Base-by-base conservation (phyloP, 2,329 filamentous ascomycete genomes). In the Aureobasidium melanogenum region DNA sequence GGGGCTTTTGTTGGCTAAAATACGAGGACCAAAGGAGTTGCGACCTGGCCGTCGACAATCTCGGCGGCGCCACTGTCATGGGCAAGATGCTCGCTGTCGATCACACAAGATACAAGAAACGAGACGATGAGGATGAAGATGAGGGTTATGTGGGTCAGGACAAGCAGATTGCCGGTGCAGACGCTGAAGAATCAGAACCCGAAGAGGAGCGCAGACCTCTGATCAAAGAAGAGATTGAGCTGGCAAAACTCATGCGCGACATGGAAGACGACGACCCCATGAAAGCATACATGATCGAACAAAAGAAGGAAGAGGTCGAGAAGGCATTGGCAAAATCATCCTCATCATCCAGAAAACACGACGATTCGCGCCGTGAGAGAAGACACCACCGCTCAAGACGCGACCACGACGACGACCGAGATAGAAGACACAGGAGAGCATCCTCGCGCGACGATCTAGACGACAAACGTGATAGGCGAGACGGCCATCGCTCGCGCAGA, bases 11-110 rank as follows among this genome's bases (percentile, higher is more conserved):
- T 2, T 99, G 94, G 82, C 82, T 99, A 62, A 99, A 99, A 72
- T 99, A 97, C 75, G 94, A 99, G 73, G 93, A 99, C 74, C 94
- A 99, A 78, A 83, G 93, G 67, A 97, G 92, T 76, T 95, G 90
- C 64, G 93, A 97, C 74, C 78, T 99, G 44, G 94, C 95, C 0
- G 95, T 99, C 10, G 94, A 99, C 76, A 99, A 99, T 73, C 78
- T 99, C 5, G 89, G 91, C 41, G 94, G 94, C 34, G 88, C 92
- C 9, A 88, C 86, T 32, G 86, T 99, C 19, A 80, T 89, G 71
- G 92, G 91, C 2, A 82, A 92, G 44, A 75, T 93, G 62, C 75
- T 99, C 44, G 84, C 88, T 63, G 94, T 99, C 14, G 94, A 99
- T 72, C 94, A 99, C 75, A 89, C 91, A 28, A 80, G 92, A 58